Conservation (phyloP, 176 grass and related monocot species). For the Hordeum marinum region DNA sequence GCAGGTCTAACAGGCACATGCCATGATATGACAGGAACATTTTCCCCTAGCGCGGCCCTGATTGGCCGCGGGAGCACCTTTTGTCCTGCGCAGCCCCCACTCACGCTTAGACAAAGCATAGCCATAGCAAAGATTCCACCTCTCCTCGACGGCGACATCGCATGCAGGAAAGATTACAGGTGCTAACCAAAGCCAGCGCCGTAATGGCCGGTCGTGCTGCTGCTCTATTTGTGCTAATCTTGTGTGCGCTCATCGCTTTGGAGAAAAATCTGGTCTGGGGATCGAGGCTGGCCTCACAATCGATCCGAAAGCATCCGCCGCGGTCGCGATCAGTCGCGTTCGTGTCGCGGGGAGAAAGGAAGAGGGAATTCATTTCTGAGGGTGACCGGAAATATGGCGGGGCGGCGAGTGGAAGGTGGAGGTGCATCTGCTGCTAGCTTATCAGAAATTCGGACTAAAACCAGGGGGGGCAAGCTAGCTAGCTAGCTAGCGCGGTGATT, state of each 20-base stretch:
- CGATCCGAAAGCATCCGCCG: not conserved
- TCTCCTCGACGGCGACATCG: constrained; percentile 11
- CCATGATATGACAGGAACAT: not conserved
- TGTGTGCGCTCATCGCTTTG: not conserved
- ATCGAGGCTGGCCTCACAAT: not conserved
- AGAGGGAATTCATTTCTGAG: not conserved
- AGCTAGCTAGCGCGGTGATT: not conserved
- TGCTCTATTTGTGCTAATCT: not conserved
- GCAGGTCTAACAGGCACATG: not conserved
- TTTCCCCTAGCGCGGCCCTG: too few species aligned
- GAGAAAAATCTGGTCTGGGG: not conserved
- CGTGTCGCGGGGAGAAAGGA: not conserved
- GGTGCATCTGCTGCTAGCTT: too few species aligned
- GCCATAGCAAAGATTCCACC: constrained; percentile 28
- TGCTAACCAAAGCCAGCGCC: not conserved
- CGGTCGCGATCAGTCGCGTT: constrained; percentile 1
- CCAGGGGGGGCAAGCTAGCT: too few species aligned
- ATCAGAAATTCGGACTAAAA: not conserved
- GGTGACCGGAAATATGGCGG: not conserved
- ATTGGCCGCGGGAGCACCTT: constrained; percentile 6
- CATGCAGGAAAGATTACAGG: not conserved
- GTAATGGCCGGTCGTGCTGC: not conserved
- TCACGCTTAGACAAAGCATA: not conserved
- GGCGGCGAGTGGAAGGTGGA: too few species aligned
- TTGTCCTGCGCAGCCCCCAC: constrained; percentile 12